Base-by-base conservation (phyloP, 768 basidiomycete genomes). In the Pleurotus salmoneostramineus region DNA sequence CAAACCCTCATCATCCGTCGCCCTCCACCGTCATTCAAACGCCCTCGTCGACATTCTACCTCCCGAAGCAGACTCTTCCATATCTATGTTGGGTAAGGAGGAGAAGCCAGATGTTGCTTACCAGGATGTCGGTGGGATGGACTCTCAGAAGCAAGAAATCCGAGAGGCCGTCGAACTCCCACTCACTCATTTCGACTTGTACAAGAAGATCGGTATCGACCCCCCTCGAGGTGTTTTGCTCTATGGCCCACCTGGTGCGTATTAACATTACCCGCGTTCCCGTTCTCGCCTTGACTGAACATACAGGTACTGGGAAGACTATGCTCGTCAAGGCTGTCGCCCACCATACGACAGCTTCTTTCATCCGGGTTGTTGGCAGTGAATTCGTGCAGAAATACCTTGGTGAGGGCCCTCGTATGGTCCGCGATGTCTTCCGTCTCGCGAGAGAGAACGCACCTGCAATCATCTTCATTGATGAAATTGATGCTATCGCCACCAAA, bases 311-410 rank as follows among this genome's bases (percentile, higher is more conserved):
- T 2, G 97, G 97, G 32, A 97, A 97, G 72, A 97, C 94, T 0
- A 98, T 99, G 95, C 78, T 99, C 61, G 97, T 98, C 52, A 99
- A 98, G 72, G 97, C 97, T n/a, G 97, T 99, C 31, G 97, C 97
- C 21, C 89, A 95, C 69, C 93, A 98, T 69, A 98, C 97, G 37
- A 95, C 94, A 1, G 97, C 97, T 6, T 80, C 93, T 10, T 99
- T 99, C 78, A 98, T 99, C 65, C 92, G 97, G 40, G 97, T 99
- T 14, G 95, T 97, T 33, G 97, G 97, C 17, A 93, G 90, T 65
- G 97, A 99, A 74, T 99, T 99, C 68, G 97, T 99, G 6, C 97
- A 99, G 76, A 99, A 99, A 72, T 99, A 99, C 68, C 84, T 99
- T 4, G 97, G 97, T 65, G 97, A 99, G 78, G 97, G 97, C 35